Evolutionary conservation across 2,329 filamentous ascomycete species (phyloP).

Genomic region (Trichoderma lentiforme): DNA sequence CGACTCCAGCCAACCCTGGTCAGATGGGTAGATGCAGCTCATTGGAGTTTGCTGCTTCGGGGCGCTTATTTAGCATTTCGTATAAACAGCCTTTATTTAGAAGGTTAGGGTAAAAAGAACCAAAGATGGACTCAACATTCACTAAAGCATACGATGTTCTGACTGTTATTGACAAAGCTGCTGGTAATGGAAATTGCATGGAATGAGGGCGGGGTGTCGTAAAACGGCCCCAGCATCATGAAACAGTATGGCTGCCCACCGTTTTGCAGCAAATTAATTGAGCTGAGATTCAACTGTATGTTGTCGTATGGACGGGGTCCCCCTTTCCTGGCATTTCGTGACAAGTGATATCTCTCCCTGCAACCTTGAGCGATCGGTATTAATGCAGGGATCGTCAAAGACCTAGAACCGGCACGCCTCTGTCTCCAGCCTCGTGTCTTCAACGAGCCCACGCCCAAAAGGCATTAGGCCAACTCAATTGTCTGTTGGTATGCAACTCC

Average conservation of each 20-base stretch:
- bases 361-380: slow-evolving; percentile 1
- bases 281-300: background rate
- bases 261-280: slow-evolving; percentile 15
- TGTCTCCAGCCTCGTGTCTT: background rate
- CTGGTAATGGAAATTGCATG: slow-evolving; percentile 13
- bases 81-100: background rate
- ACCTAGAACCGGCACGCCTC: background rate
- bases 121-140: background rate
- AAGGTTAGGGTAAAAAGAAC: background rate
- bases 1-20: background rate
- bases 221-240: slow-evolving; percentile 14
- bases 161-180: background rate
- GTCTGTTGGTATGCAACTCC: background rate
- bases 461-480: background rate
- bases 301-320: background rate
- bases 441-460: background rate
- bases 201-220: slow-evolving; percentile 13
- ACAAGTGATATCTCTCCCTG: slow-evolving; percentile 1
- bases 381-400: background rate
- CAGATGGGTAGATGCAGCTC: background rate
- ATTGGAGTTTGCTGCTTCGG: background rate
- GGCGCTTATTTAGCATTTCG: background rate
- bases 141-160: background rate
- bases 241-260: slow-evolving; percentile 10
- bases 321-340: background rate